Base-by-base conservation (phyloP, 2,329 filamentous ascomycete species). In the Colletotrichum salicis region DNA sequence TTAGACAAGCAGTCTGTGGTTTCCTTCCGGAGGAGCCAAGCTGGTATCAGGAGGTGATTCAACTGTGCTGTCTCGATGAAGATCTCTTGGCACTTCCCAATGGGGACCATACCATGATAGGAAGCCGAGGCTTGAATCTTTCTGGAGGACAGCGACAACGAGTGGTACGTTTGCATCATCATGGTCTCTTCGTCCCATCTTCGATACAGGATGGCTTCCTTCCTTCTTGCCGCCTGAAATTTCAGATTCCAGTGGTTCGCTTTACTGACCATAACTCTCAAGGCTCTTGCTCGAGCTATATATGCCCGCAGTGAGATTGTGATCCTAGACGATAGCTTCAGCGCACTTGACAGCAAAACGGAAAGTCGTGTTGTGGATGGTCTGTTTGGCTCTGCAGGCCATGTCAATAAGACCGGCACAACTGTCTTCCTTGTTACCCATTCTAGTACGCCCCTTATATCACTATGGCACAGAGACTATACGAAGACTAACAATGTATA, bases 11-110 rank as follows among this genome's bases (percentile, higher is more conserved):
- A 12, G 73, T 79, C 10, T 64, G 67, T 10, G 75, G 72, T 59
- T 72, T 61, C n/a, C 15, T 37, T 19, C 37, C 69, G 54, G 0
- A 73, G 71, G 5, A 79, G 82, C 5, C 73, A 74, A 0, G 27
- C 45, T 80, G 82, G 76, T 83, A 84, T 0, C 31, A 82, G 1
- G 70, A 78, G 13, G 79, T 80, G 19, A 11, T 76, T 5, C 73
- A 64, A 15, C 72, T 73, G 2, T 76, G 75, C 31, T 75, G 73
- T 15, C 57, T 76, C 10, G 58, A 67, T 1, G 59, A 72, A 27
- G 75, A 76, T 54, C 33, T 76, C 31, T 24, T 24, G 11, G 31
- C 12, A 6, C 71, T 80, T n/a, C 70, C 76, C 3, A 54, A 73
- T 7, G 76, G 48, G 52, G 72, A 67, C 15, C n/a, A 15, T 33